Percentiles rank a stretch among this genome's conserved stretches.
phyloP scores from a whole-genome alignment of 1,284 basidiomycete genomes.

The Irpex sp. region DNA sequence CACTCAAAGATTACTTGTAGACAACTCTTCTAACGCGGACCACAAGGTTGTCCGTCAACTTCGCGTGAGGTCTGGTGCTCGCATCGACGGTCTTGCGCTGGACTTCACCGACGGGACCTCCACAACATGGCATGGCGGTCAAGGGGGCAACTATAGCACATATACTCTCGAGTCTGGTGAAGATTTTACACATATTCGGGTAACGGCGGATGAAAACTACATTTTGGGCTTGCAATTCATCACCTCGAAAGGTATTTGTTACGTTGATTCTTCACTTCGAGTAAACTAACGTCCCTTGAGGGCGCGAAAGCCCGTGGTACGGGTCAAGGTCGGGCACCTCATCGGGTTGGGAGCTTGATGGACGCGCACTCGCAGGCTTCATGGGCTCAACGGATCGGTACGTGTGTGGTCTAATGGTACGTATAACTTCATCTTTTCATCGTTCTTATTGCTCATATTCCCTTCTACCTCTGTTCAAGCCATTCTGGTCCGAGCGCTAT shows the following conservation, averaged over 20 bases:
- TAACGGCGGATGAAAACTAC: not conserved
- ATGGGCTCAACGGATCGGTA: not conserved
- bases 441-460: not conserved
- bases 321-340: not conserved
- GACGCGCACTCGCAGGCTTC: constrained; percentile 6
- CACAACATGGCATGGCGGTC: constrained; percentile 3
- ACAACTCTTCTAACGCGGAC: not conserved
- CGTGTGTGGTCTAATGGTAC: constrained; percentile 6
- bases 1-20: not conserved
- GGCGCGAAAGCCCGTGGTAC: constrained; percentile 3
- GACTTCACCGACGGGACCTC: constrained; percentile 3
- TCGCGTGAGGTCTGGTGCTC: not conserved
- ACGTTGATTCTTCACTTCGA: not conserved
- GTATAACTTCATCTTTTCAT: not conserved
- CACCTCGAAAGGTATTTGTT: constrained; percentile 5
- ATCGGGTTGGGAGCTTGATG: constrained; percentile 3
- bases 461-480: not conserved
- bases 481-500: constrained; percentile 6
- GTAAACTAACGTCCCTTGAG: not conserved
- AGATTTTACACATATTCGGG: constrained; percentile 5
- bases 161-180: not conserved
- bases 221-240: constrained; percentile 3
- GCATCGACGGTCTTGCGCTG: constrained; percentile 1
- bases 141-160: not conserved
- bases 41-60: not conserved